phyloP scores from a whole-genome alignment of 1,284 basidiomycete genomes.

The Apiotrichum domesticum region DNA sequence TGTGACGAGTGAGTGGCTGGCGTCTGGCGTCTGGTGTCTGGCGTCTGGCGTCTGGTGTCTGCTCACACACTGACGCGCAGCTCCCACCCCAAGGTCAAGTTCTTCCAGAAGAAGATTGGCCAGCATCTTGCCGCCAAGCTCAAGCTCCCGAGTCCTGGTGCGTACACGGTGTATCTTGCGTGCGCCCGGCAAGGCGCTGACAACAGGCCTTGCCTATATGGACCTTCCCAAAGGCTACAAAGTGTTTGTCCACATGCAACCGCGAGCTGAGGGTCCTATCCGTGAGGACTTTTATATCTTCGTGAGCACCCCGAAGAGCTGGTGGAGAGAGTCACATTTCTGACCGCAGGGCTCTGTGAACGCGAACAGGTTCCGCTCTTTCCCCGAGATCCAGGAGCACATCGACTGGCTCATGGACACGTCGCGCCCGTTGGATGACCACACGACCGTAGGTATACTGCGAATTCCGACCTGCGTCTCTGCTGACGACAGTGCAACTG shows the following conservation, averaged over 20 bases:
- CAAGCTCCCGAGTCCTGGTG: constrained; percentile 1
- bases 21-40: no score
- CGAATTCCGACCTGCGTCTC: background rate
- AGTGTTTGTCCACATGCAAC: constrained; percentile 29
- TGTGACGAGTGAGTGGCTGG: no score
- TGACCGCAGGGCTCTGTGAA: constrained; percentile 25
- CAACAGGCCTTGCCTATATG: constrained; percentile 6
- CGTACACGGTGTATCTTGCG: constrained; percentile 6
- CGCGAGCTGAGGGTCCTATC: constrained; percentile 13
- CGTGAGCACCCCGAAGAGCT: constrained; percentile 15
- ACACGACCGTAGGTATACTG: constrained; percentile 19
- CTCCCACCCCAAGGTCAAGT: constrained; percentile 18
- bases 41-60: no score
- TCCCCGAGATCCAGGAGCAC: constrained; percentile 30
- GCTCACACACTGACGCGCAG: background rate
- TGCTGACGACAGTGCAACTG: constrained; percentile 29
- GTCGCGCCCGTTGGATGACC: constrained; percentile 22
- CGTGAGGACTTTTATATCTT: constrained; percentile 32
- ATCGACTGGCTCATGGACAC: constrained; percentile 36
- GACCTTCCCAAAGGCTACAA: constrained; percentile 31
- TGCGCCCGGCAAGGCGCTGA: background rate
- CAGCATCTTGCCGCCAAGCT: constrained; percentile 18
- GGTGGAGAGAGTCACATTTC: background rate
- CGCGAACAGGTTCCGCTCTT: constrained; percentile 20
- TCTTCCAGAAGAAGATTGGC: constrained; percentile 29